Conservation (phyloP, 192 early-diverging fungal species). For the Coemansia umbellata region DNA sequence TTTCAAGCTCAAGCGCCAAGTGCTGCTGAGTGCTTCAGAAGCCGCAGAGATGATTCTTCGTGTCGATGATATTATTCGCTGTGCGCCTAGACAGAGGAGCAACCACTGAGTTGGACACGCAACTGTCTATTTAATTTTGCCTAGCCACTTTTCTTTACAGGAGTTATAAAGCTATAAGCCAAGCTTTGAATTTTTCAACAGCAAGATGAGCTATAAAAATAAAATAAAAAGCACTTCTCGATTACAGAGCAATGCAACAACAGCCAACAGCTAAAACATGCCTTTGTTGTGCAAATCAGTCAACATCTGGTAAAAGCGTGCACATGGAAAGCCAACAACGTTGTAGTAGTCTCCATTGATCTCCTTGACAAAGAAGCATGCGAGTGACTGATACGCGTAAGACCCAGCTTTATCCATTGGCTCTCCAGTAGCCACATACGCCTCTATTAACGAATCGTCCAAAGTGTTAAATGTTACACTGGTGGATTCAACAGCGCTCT, state of each 20-base stretch:
- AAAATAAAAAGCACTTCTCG: background rate
- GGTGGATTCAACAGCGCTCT: conserved; percentile 54
- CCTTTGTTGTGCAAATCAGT: conserved; percentile 16
- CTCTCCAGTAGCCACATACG: conserved; percentile 62
- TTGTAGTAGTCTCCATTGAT: conserved; percentile 87
- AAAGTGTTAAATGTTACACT: conserved; percentile 63
- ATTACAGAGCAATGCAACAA: background rate
- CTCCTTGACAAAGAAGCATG: conserved; percentile 62
- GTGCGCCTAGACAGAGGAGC: conserved; percentile 63
- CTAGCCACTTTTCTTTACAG: no score
- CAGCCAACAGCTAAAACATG: background rate
- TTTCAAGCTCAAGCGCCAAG: conserved; percentile 94
- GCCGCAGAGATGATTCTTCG: conserved; percentile 97
- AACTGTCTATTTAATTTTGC: no score
- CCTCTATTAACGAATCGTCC: conserved; percentile 58
- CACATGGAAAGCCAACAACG: conserved; percentile 56
- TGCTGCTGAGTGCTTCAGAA: conserved; percentile 89
- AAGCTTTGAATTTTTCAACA: background rate
- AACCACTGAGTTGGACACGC: no score
- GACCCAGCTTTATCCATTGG: conserved; percentile 78
- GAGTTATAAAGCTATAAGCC: no score
- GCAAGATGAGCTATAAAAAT: background rate
- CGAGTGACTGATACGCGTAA: conserved; percentile 82
- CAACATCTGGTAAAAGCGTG: conserved; percentile 49
- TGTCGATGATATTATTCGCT: conserved; percentile 97